A percentile compares a stretch with the other conserved stretches of the same genome.
Evolutionary conservation across 2,329 filamentous ascomycete genomes (phyloP).

Genomic region (Madurella fahalii): DNA sequence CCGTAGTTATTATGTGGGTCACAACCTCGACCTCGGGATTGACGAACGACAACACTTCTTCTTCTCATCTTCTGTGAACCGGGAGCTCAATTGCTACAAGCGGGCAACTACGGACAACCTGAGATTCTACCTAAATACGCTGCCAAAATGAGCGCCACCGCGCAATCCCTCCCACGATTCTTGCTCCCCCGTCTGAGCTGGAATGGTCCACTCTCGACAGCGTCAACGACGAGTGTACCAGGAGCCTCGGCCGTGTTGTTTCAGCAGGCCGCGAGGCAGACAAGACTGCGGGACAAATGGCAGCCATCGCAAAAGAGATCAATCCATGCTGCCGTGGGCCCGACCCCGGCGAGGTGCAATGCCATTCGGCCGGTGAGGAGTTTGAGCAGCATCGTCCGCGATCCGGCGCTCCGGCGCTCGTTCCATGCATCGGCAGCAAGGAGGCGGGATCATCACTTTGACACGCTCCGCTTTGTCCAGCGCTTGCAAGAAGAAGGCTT

Average conservation of each 20-base stretch:
- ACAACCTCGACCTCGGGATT: neutral
- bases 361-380: neutral
- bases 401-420: slow-evolving; percentile 36
- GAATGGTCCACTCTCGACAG: slow-evolving; percentile 33
- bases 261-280: slow-evolving; percentile 7
- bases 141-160: slow-evolving; percentile 30
- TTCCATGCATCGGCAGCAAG: slow-evolving; percentile 66
- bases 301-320: slow-evolving; percentile 11
- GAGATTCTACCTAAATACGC: neutral
- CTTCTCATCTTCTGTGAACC: too few relatives aligned
- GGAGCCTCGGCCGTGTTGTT: slow-evolving; percentile 19
- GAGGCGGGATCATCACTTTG: slow-evolving; percentile 85
- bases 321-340: slow-evolving; percentile 14
- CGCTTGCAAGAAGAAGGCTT: slow-evolving; percentile 86
- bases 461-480: slow-evolving; percentile 96
- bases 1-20: neutral
- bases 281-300: slow-evolving; percentile 7
- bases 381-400: slow-evolving; percentile 23
- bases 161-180: slow-evolving; percentile 48
- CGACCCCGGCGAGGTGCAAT: neutral
- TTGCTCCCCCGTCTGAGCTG: slow-evolving; percentile 55
- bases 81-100: neutral
- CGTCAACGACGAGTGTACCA: slow-evolving; percentile 24
- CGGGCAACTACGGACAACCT: neutral
- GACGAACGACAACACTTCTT: too few relatives aligned